phyloP scores from a whole-genome alignment of 495 filamentous ascomycete genomes.

The Trichoderma gamsii region DNA sequence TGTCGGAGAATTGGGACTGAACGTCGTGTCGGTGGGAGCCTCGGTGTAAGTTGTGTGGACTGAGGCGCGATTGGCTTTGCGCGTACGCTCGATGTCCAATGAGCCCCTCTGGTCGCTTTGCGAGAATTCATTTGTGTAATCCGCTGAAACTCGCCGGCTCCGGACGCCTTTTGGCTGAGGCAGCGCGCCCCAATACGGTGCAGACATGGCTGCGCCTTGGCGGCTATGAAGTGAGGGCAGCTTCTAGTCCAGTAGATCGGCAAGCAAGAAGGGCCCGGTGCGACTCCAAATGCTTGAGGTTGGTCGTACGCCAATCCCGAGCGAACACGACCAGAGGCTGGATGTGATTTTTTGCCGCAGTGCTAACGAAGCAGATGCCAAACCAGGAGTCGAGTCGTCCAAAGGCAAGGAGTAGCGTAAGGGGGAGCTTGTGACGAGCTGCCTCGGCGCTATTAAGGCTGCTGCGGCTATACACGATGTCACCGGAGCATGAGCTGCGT shows the following conservation, averaged over 20 bases:
- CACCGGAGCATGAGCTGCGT: neutral
- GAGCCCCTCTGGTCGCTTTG: conserved; percentile 24
- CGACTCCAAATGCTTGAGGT: neutral
- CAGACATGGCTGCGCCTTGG: conserved; percentile 31
- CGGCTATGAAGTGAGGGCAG: conserved; percentile 23
- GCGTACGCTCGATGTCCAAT: conserved; percentile 33
- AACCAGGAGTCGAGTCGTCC: neutral
- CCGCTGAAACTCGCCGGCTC: conserved; percentile 38
- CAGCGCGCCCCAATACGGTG: conserved; percentile 40
- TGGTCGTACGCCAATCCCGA: neutral
- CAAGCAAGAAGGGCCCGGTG: neutral
- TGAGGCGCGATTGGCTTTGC: conserved; percentile 36
- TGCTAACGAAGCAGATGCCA: neutral
- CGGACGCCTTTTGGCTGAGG: conserved; percentile 33
- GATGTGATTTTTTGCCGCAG: neutral
- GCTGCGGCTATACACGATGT: neutral
- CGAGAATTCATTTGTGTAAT: conserved; percentile 32
- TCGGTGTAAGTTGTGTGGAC: conserved; percentile 42
- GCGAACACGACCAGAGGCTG: neutral
- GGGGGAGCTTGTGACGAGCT: neutral
- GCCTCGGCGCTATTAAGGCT: neutral
- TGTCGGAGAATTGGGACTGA: conserved; percentile 44
- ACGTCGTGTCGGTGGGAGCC: conserved; percentile 44
- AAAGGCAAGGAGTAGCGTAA: neutral
- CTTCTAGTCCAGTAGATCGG: neutral